Base-by-base conservation (phyloP, 345 rosid species). In the Pistacia integerrima region DNA sequence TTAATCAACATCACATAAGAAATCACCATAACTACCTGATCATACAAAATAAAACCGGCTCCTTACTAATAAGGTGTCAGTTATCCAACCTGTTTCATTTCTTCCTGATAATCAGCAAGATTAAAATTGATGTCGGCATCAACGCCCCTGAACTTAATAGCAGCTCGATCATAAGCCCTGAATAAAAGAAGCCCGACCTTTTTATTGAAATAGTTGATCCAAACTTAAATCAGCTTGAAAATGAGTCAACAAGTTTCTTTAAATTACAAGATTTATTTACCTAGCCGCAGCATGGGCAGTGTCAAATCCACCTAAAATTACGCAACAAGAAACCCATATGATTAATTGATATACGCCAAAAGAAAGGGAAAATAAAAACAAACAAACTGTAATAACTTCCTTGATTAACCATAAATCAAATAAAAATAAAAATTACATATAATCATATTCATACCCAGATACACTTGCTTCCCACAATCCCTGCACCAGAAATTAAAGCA, bases 231-330 rank as follows among this genome's bases (percentile, higher is more conserved):
- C 28, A 61, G 0, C 36, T 66, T 36, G 9, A 55, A 28, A 25
- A 52, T 11, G 18, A n/a, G 38, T 0, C 14, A 57, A 63, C 11
- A 60, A 48, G 38, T 58, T 41, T 54, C 72, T 4, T 58, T 35
- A 64, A 74, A 4, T 56, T 33, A 64, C 36, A 63, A 35, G n/a
- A 7, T 14, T 63, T 78, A 3, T 14, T 63, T 79, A 93, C 99
- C 99, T 93, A n/a, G 98, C 99, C 8, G 99, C 99, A 72, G 96
- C 90, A 79, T 90, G 97, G 79, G 99, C 99, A 74, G 99, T 95
- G 78, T 95, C 99, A 82, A 95, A 95, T 74, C 99, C 99, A 80
- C 99, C 98, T 94, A 80, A 38, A 74, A 11, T 62, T 77, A 70
- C 48, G 69, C 80, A 77, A 72, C 64, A 78, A 68, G 48, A 74